Evolutionary conservation across 495 filamentous ascomycete species (phyloP), one percentile per base, ranked within the genome.

Genomic region (Trichoderma orchidacearum): DNA sequence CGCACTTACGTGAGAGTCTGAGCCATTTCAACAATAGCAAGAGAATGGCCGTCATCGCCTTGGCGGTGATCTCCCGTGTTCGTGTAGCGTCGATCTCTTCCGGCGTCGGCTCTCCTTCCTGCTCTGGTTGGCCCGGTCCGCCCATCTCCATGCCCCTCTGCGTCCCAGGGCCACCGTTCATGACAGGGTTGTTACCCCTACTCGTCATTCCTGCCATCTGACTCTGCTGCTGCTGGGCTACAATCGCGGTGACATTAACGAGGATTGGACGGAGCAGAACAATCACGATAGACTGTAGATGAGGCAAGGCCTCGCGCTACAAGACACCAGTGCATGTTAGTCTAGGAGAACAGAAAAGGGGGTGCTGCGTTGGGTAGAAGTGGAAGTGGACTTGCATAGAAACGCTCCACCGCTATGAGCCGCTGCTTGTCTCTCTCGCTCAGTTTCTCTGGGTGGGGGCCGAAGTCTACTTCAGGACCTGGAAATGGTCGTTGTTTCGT

Each of bases 21-120:
- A 97, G 89, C 93, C 93, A 98, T 71, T 96, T 97, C 55, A 97
- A 67, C 25, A 98, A 66, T 28, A 95, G 79, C 30, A 97, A 69
- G 41, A 97, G 69, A 57, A 90, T 84, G 0, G 85, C 91, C 32
- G 89, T 92, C 6, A 95, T 84, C 3, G 91, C 92, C 70, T 98
- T 98, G 28, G 82, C 82, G 17, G 85, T 84, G 54, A 97, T 93
- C 64, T 98, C 93, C 38, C 90, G 79, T 30, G 81, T 78, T 41
- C 93, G 80, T 28, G 86, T 74, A 35, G 83, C 84, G 69, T 96
- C 89, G 5, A 93, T 68, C 58, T 96, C 89, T 48, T 90, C 88
- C 12, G 74, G 67, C 5, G 74, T 65, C 23, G 68, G 67, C 7
- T 77, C 73, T 9, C 18, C 62, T 48, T 48, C 58, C 11, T 65